These are phyloP conservation scores for Aspergillus sclerotioniger DNA, from an alignment of 495 filamentous ascomycete species.

Conservation along the genomic window DNA sequence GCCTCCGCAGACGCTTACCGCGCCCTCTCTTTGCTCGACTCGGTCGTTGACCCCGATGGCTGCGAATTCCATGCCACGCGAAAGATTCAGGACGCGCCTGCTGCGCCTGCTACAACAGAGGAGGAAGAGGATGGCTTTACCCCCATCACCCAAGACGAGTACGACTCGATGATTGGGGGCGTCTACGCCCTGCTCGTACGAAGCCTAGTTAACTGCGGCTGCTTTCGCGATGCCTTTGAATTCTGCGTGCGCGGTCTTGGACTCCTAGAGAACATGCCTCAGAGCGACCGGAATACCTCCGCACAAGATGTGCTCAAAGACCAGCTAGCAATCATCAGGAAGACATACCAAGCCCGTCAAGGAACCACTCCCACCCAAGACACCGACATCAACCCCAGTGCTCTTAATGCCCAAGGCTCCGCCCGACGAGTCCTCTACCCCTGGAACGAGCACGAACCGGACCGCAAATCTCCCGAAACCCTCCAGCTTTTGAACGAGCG, in stretches of 20 bases:
- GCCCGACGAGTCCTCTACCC: slow-evolving; percentile 88
- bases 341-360: slow-evolving; percentile 37
- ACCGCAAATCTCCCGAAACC: slow-evolving; percentile 70
- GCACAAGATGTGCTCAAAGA: slow-evolving; percentile 18
- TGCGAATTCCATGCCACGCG: slow-evolving; percentile 43
- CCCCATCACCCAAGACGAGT: slow-evolving; percentile 40
- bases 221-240: slow-evolving; percentile 65
- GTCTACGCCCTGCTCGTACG: slow-evolving; percentile 48
- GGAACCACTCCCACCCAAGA: slow-evolving; percentile 4
- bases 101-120: slow-evolving; percentile 23
- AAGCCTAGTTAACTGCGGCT: slow-evolving; percentile 63
- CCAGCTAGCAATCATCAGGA: slow-evolving; percentile 31
- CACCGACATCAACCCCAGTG: slow-evolving; percentile 45
- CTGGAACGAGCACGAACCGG: slow-evolving; percentile 88
- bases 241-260: slow-evolving; percentile 54
- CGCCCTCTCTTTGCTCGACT: slow-evolving; percentile 80
- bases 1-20: slow-evolving; percentile 89
- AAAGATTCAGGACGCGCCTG: slow-evolving; percentile 17
- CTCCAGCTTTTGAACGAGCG: slow-evolving; percentile 64
- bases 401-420: slow-evolving; percentile 67
- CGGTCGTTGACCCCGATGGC: slow-evolving; percentile 60
- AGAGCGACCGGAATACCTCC: slow-evolving; percentile 21
- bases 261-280: slow-evolving; percentile 19
- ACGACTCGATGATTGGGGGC: slow-evolving; percentile 37
- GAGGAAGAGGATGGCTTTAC: slow-evolving; percentile 37